Base-by-base conservation (phyloP, 805 yeast species). In the Saturnispora kantuleensis region DNA sequence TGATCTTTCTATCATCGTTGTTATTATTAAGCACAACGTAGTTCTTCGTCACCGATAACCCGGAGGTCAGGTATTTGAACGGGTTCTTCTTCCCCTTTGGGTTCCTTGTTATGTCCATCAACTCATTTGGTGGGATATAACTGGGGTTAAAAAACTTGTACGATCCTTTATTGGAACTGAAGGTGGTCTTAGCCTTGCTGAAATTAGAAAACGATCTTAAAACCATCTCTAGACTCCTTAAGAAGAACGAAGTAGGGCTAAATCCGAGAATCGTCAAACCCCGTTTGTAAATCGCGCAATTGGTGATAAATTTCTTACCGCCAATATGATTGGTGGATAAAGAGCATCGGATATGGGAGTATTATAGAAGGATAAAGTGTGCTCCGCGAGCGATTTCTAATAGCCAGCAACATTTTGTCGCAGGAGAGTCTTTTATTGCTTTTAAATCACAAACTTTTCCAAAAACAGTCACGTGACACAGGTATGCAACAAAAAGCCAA, bases 111-210 rank as follows among this genome's bases (percentile, higher is more conserved):
- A 60, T 53, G 16, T 61, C 64, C 4, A 52, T 45, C 13, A 64
- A 31, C 15, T 60, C 65, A 29, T 54, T 53, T 30, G 61, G 60
- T 10, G 53, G 50, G 13, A 53, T 48, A 47, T 64, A 64, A 8
- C 63, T 58, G 4, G 69, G 69, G 17, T 59, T 56, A 52, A 64
- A 64, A 49, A 64, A 37, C 10, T 45, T 39, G 26, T 51, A 10
- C 50, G 52, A 5, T 43, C 47, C 30, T 48, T 49, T 37, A 50
- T 51, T 28, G 50, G 45, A 16, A 51, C 48, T 2, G 55, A 47
- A 7, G 44, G 52, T 7, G 52, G 35, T 9, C 52, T 42, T n/a
- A 10, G 31, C 16, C n/a, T 29, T 31, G 15, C 35, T 11, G 10
- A 35, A 30, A 29, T 34, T 26, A n/a, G 31, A 30, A 38, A 30